Conservation (phyloP, 2,329 filamentous ascomycete genomes). For the Leptoxyphium fumago region DNA sequence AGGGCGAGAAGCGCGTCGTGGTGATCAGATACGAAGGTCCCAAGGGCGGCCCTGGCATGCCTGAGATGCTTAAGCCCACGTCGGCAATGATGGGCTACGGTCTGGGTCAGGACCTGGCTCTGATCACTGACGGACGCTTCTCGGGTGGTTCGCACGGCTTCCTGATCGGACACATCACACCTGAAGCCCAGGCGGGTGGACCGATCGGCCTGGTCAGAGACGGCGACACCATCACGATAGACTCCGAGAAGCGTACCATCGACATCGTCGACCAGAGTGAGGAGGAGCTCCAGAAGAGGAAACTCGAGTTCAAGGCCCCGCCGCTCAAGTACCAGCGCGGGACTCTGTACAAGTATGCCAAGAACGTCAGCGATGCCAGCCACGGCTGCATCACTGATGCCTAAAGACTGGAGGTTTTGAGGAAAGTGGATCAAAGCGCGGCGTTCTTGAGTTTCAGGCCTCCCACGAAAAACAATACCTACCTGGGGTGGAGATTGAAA, state of each 20-base stretch:
- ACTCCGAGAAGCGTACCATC: slow-evolving; percentile 56
- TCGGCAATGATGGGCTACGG: slow-evolving; percentile 62
- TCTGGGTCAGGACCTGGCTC: slow-evolving; percentile 56
- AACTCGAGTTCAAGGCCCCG: slow-evolving; percentile 38
- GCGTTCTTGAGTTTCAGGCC: not conserved
- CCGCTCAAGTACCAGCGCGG: slow-evolving; percentile 43
- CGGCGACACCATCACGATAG: slow-evolving; percentile 68
- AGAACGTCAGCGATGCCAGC: slow-evolving; percentile 41
- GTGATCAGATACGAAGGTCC: slow-evolving; percentile 63
- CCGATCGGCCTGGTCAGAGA: slow-evolving; percentile 72
- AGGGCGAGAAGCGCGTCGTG: slow-evolving; percentile 62
- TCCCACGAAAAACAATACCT: not conserved
- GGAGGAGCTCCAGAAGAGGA: slow-evolving; percentile 41
- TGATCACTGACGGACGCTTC: slow-evolving; percentile 63
- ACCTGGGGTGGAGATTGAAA: not conserved
- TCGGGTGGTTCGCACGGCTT: slow-evolving; percentile 74
- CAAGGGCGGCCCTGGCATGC: slow-evolving; percentile 61
- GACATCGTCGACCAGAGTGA: slow-evolving; percentile 50
- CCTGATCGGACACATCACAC: slow-evolving; percentile 76
- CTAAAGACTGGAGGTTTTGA: not conserved
- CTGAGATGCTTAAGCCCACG: slow-evolving; percentile 59
- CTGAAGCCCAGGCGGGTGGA: slow-evolving; percentile 72
- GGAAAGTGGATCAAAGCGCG: not conserved
- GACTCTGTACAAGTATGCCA: slow-evolving; percentile 44
- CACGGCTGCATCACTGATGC: slow-evolving; percentile 44